Base-by-base conservation (phyloP, 1,139 yeast genomes). In the Geotrichum histeridarum region DNA sequence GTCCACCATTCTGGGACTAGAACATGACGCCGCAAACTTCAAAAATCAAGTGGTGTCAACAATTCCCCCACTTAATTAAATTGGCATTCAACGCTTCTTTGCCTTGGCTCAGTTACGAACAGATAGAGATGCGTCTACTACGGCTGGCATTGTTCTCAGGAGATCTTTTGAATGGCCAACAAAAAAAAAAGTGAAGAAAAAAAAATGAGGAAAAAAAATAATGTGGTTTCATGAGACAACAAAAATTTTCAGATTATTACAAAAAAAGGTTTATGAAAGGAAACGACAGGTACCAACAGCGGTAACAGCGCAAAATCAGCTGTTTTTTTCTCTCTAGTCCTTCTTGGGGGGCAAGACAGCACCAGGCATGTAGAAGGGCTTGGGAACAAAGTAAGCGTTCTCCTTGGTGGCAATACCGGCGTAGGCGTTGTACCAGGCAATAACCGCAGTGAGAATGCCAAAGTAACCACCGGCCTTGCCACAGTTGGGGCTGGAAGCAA, bases 391-490 rank as follows among this genome's bases (percentile, higher is more conserved):
- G 70, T 85, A 87, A 12, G 88, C 75, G 72, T 87, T 69, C 80
- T 85, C 60, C 71, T 59, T 72, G 60, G 78, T 56, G 50, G 91
- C 86, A 55, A 89, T 69, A 80, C 95, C 95, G 8, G 95, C 91
- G 63, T 80, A 86, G 4, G 95, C 95, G 68, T 86, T 86, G 66
- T 86, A 87, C 90, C 91, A 88, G 14, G 94, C 94, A 50, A 79
- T 68, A 62, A 85, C 79, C 1, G 95, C 87, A 39, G 90, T 82
- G 30, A 86, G 69, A 11, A 88, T 66, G 42, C 95, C 95, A 58
- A 86, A 72, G 4, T 83, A 83, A 61, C 96, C 96, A 42, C 82
- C 95, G 18, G 90, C 93, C 62, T 75, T 81, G 57, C 77, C 70
- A 48, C 72, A 67, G 39, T 75, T 68, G 61, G 63, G 60, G 18